These are phyloP conservation scores for Cadophora gregata DNA, from an alignment of 2,329 filamentous ascomycete genomes.

Conservation along the genomic window DNA sequence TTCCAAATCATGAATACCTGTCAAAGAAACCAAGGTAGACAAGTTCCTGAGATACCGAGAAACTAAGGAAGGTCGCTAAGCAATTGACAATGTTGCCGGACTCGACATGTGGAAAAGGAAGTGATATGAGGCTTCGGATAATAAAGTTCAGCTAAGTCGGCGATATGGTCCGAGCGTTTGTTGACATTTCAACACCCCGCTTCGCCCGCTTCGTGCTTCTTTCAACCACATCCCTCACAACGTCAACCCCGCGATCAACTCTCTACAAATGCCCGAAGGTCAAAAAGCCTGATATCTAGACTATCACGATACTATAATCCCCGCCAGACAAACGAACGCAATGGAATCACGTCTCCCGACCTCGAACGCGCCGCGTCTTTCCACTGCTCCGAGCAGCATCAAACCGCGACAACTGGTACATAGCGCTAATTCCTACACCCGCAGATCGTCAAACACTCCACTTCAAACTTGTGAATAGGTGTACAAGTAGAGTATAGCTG, in stretches of 20 bases:
- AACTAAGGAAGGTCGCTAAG: too few relatives aligned
- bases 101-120: neutral
- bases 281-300: neutral
- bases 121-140: neutral
- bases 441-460: neutral
- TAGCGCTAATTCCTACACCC: conserved; percentile 30
- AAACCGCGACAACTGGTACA: conserved; percentile 58
- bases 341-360: conserved; percentile 42
- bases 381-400: conserved; percentile 50
- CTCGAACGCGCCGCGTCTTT: conserved; percentile 42
- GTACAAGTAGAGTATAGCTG: neutral
- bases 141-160: neutral
- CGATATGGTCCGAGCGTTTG: conserved; percentile 1
- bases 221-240: neutral
- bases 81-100: too few relatives aligned
- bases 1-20: too few relatives aligned
- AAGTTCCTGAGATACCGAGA: too few relatives aligned
- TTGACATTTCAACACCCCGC: conserved; percentile 5
- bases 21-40: too few relatives aligned
- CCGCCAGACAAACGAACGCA: neutral
- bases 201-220: conserved; percentile 8
- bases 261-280: neutral
- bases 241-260: neutral
- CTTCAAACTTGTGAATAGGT: neutral
- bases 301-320: neutral